Evolutionary conservation across 2,329 filamentous ascomycete species (phyloP), one percentile per base, ranked within the genome.

Genomic region (Emydomyces testavorans): DNA sequence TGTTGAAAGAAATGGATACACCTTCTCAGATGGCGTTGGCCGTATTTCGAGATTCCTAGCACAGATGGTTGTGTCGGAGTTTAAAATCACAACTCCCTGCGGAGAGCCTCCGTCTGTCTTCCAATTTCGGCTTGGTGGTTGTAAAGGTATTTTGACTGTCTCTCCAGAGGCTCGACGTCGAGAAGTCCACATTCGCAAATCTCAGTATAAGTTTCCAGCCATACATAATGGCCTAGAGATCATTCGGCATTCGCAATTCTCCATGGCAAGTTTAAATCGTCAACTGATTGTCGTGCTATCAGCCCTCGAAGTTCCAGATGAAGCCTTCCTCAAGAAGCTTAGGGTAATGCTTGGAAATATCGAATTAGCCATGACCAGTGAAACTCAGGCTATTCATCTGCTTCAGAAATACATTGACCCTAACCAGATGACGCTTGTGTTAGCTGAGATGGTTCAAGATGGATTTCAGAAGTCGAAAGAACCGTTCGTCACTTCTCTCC

Each of bases 11-110:
- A 79, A 84, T 39, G 76, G 71, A 0, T 80, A 78, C 58, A 83
- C 72, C 51, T 98, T 96, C 62, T 92, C 85, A 0, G 92, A 98
- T 58, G 92, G 92, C 0, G 85, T 96, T 2, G 92, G 92, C 1
- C 93, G 87, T 60, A 86, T 98, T n/a, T 95, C 90, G 0, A 67
- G 66, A 0, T 81, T 85, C 50, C 70, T 94, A 18, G 85, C 88
- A 0, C 70, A 79, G 23, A 77, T 92, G 65, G 78, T 93, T 37
- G 76, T 81, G 6, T 69, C 77, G 11, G 83, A 92, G 54, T 77
- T 93, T 52, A 74, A 75, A 0, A 62, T 88, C 24, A 67, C 72
- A 16, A 72, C 73, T 10, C 65, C 74, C 1, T 65, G 65, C 5
- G 66, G 72, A 1, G 66, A 74, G 3, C 69, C 78, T 4, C 89